Evolutionary conservation across 345 rosid species (phyloP).

Genomic region (Noccaea bulbosa): DNA sequence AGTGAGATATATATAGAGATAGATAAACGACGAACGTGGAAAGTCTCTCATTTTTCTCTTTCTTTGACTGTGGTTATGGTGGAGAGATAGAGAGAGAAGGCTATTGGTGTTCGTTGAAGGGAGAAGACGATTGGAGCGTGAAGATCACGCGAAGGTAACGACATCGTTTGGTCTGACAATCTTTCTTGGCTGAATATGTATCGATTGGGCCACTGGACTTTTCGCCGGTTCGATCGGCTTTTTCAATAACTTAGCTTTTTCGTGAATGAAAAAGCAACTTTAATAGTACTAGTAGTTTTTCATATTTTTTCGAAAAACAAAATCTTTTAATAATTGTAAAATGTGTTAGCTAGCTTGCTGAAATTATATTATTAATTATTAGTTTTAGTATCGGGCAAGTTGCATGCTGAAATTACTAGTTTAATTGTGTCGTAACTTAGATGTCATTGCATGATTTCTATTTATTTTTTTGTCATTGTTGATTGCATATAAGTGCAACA

Average conservation of each 20-base stretch:
- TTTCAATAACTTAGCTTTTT: background rate
- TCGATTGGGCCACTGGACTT: slow-evolving; percentile 38
- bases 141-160: slow-evolving; percentile 20
- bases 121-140: slow-evolving; percentile 37
- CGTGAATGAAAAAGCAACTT: too few species aligned
- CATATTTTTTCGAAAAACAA: background rate
- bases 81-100: slow-evolving; percentile 22
- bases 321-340: slow-evolving; percentile 1
- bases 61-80: slow-evolving; percentile 36
- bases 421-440: slow-evolving; percentile 6
- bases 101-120: slow-evolving; percentile 12
- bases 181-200: slow-evolving; percentile 22
- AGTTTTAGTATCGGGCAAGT: slow-evolving; percentile 1
- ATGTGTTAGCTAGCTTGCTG: background rate
- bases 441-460: background rate
- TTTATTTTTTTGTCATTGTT: background rate
- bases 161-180: slow-evolving; percentile 28
- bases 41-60: slow-evolving; percentile 36
- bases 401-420: slow-evolving; percentile 7
- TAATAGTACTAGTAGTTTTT: background rate
- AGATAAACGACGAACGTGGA: slow-evolving; percentile 25
- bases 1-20: slow-evolving; percentile 54
- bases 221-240: slow-evolving; percentile 38
- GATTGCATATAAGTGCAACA: background rate
- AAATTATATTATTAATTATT: too few species aligned